Evolutionary conservation across 1,284 basidiomycete genomes (phyloP).

Genomic region (Ustilago tritici): DNA sequence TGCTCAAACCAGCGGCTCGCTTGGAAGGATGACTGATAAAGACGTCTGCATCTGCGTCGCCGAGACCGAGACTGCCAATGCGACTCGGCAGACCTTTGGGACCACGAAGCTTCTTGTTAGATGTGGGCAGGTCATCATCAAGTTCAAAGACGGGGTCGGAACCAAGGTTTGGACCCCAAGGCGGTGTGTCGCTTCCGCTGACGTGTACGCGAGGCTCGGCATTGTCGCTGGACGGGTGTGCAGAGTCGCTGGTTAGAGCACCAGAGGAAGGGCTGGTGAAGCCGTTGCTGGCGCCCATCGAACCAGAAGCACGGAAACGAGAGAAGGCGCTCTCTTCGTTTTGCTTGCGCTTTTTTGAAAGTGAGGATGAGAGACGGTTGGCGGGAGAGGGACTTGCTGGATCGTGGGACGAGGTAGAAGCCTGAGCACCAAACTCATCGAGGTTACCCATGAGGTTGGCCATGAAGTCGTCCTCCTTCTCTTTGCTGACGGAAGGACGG

Average conservation of each 20-base stretch:
- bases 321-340: conserved; percentile 42
- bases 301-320: conserved; percentile 34
- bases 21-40: conserved; percentile 45
- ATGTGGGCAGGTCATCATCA: conserved; percentile 34
- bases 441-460: conserved; percentile 63
- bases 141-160: conserved; percentile 49
- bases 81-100: conserved; percentile 40
- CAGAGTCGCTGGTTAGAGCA: conserved; percentile 46
- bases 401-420: conserved; percentile 43
- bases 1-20: conserved; percentile 48
- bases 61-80: conserved; percentile 51
- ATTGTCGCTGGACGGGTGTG: conserved; percentile 47
- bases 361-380: conserved; percentile 29
- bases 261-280: conserved; percentile 51
- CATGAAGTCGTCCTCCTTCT: conserved; percentile 69
- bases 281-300: conserved; percentile 31
- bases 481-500: conserved; percentile 55
- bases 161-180: conserved; percentile 56
- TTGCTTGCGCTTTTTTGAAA: conserved; percentile 46
- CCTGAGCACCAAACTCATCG: conserved; percentile 41
- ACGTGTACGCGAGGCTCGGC: conserved; percentile 53
- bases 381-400: conserved; percentile 44
- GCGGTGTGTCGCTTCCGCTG: conserved; percentile 62
- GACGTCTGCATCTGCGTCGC: conserved; percentile 33
- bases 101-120: conserved; percentile 54